A percentile compares a stretch with the other conserved stretches of the same genome.
Conservation (phyloP, 2,329 filamentous ascomycete genomes). For the Aspergillus oerlinghausenensis region DNA sequence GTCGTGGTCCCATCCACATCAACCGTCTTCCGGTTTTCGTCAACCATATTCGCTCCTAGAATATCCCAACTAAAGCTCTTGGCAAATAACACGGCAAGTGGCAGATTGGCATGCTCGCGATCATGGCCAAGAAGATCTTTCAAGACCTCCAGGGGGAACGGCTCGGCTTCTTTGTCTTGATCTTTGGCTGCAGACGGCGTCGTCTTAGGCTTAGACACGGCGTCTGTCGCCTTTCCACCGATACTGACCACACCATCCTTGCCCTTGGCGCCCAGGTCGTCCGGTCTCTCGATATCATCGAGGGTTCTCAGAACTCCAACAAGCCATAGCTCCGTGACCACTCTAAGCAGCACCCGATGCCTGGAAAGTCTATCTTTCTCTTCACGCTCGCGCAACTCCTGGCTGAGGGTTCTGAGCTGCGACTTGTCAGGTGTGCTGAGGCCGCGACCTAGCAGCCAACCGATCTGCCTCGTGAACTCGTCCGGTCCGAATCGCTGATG, state of each 20-base stretch:
- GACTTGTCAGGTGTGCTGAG: constrained; percentile 87
- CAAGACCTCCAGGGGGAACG: constrained; percentile 93
- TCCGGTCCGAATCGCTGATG: constrained; percentile 88
- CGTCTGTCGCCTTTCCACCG: constrained; percentile 46
- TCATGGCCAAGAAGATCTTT: constrained; percentile 95
- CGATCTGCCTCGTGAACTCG: constrained; percentile 87
- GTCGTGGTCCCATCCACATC: constrained; percentile 72
- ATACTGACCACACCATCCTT: constrained; percentile 47
- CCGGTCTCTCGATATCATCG: constrained; percentile 61
- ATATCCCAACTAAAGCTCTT: constrained; percentile 97
- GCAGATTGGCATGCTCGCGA: constrained; percentile 84
- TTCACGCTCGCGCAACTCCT: constrained; percentile 85
- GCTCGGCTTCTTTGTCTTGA: constrained; percentile 69
- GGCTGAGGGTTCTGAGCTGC: constrained; percentile 69
- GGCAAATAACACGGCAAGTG: constrained; percentile 88
- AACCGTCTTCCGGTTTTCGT: constrained; percentile 77
- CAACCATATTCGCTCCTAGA: constrained; percentile 68
- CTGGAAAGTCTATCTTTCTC: constrained; percentile 88
- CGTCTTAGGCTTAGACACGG: constrained; percentile 60
- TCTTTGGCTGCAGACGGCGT: constrained; percentile 53
- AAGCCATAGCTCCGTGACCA: constrained; percentile 95
- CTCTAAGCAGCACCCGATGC: constrained; percentile 78
- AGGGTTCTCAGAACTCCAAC: constrained; percentile 82
- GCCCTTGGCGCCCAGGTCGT: constrained; percentile 53
- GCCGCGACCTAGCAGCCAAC: constrained; percentile 87